Percentiles rank a stretch among this genome's conserved stretches.
phyloP scores from a whole-genome alignment of 108 stramenopile species.

The Hondaea fermentalgiana region DNA sequence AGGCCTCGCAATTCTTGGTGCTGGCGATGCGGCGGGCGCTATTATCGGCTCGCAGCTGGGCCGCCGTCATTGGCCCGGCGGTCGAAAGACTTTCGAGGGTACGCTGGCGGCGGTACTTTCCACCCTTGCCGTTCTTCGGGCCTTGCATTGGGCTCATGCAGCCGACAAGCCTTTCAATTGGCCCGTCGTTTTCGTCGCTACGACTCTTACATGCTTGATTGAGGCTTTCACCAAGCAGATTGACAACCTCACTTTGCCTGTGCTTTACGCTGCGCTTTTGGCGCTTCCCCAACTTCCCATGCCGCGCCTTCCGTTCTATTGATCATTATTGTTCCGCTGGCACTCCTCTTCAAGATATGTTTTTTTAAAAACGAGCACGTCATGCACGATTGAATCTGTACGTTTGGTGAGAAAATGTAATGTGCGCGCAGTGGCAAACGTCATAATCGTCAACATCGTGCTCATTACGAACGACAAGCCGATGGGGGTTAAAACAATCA shows the following conservation, averaged over 20 bases:
- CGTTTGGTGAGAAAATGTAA: not conserved
- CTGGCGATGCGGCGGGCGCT: not conserved
- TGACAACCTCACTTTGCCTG: not conserved
- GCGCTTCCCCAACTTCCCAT: not conserved
- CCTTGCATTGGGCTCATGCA: not conserved
- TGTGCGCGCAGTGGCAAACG: not conserved
- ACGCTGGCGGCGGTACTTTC: not conserved
- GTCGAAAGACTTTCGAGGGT: not conserved
- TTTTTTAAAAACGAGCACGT: not conserved
- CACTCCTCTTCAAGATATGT: not conserved
- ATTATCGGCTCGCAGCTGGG: not conserved
- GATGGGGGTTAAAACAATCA: too few species aligned
- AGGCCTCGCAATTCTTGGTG: not conserved
- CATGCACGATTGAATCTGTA: not conserved
- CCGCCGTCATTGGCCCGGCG: not conserved
- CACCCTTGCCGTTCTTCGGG: not conserved
- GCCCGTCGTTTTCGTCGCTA: not conserved
- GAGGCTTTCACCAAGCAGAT: not conserved
- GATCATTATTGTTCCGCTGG: not conserved
- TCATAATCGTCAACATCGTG: too few species aligned
- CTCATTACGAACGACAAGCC: too few species aligned
- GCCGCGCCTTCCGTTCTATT: not conserved
- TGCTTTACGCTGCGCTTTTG: not conserved
- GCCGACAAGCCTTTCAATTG: too few species aligned
- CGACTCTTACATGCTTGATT: not conserved